Evolutionary conservation across 768 basidiomycete species (phyloP).

Genomic region (Boletus subcaerulescens): DNA sequence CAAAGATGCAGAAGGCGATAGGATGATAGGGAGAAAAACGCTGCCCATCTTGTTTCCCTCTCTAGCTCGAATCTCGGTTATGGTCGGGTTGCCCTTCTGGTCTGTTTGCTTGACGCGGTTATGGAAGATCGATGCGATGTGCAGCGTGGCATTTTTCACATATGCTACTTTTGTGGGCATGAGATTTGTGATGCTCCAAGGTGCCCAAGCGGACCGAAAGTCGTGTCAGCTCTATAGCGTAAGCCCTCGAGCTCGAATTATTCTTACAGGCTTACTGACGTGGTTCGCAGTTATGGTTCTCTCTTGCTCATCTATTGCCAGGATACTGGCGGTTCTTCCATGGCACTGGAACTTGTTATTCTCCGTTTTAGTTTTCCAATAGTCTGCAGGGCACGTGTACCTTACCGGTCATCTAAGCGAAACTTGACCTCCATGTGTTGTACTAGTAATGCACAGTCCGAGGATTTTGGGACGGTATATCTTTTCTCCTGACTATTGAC

Average conservation of each 20-base stretch:
- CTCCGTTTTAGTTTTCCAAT: slow-evolving; percentile 1
- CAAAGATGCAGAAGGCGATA: slow-evolving; percentile 44
- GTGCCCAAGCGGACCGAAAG: slow-evolving; percentile 21
- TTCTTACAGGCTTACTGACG: background rate
- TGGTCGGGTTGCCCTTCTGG: slow-evolving; percentile 30
- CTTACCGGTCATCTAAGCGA: background rate
- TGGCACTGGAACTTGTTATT: slow-evolving; percentile 9
- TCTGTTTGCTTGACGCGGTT: slow-evolving; percentile 26
- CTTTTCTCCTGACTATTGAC: background rate
- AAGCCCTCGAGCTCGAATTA: slow-evolving; percentile 2
- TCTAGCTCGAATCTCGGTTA: slow-evolving; percentile 23
- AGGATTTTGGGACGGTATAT: background rate
- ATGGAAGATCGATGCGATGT: slow-evolving; percentile 28
- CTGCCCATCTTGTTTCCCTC: slow-evolving; percentile 43
- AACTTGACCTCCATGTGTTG: slow-evolving; percentile 2
- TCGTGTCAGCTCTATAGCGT: slow-evolving; percentile 34
- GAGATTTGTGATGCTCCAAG: slow-evolving; percentile 24
- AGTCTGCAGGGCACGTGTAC: slow-evolving; percentile 6
- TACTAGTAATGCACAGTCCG: slow-evolving; percentile 1
- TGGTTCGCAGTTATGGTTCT: slow-evolving; percentile 29
- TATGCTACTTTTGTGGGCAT: slow-evolving; percentile 26
- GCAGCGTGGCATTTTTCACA: slow-evolving; percentile 23
- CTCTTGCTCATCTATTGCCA: slow-evolving; percentile 29
- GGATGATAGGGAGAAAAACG: slow-evolving; percentile 37
- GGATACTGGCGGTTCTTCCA: slow-evolving; percentile 31